Evolutionary conservation across 495 filamentous ascomycete genomes (phyloP).

Genomic region (Clavariopsis aquatica): DNA sequence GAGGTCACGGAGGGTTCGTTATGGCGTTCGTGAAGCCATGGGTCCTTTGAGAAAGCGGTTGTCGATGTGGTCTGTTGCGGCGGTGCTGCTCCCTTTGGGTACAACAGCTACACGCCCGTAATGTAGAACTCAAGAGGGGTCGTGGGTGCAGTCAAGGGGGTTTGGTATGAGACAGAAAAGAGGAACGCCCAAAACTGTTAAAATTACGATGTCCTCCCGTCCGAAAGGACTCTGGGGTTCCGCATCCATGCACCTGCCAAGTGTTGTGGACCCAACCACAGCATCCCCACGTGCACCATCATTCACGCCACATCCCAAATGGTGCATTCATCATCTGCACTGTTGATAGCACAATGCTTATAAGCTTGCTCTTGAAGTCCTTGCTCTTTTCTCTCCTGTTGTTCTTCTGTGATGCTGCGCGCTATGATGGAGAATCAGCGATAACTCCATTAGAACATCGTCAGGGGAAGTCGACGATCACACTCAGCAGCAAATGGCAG

Average conservation of each 20-base stretch:
- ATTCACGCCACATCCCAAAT: neutral
- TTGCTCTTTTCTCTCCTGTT: conserved; percentile 1
- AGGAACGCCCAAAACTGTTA: neutral
- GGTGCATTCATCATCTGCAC: neutral
- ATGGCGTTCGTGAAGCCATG: conserved; percentile 28
- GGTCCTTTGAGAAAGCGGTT: neutral
- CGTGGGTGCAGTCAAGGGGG: neutral
- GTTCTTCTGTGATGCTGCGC: conserved; percentile 8
- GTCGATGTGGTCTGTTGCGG: neutral
- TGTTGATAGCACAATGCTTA: neutral
- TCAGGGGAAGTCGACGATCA: conserved; percentile 29
- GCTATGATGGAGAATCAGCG: conserved; percentile 13
- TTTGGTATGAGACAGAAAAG: neutral
- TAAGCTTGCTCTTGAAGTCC: neutral
- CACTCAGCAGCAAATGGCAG: conserved; percentile 52
- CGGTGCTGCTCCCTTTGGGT: neutral
- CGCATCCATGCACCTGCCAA: neutral
- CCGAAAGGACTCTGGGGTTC: conserved; percentile 6
- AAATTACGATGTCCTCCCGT: conserved; percentile 18
- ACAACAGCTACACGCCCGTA: neutral
- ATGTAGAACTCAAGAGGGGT: neutral
- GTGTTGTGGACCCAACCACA: conserved; percentile 19
- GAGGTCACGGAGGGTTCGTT: conserved; percentile 5
- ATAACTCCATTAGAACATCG: conserved; percentile 18
- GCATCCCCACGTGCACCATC: conserved; percentile 19